Base-by-base conservation (phyloP, 1,139 yeast genomes). In the Yamadazyma aaseri region DNA sequence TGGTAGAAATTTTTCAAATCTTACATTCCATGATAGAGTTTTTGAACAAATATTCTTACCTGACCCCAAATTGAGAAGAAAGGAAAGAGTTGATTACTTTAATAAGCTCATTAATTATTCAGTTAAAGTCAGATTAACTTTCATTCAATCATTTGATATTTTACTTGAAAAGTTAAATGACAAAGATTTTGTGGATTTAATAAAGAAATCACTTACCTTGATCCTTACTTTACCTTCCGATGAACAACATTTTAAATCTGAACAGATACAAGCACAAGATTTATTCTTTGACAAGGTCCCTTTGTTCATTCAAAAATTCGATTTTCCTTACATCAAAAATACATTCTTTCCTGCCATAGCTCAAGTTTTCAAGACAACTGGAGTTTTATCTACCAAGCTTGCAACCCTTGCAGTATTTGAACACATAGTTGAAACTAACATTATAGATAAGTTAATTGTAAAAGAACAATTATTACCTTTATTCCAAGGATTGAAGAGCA, bases 391-490 rank as follows among this genome's bases (percentile, higher is more conserved):
- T 3, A 85, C 90, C 20, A 89, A 92, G 49, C 65, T 82, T 21
- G 71, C 79, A 10, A 76, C 95, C 2, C 68, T 89, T n/a, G 64
- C 70, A 18, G 71, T 86, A 1, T 81, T 92, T 48, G 72, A 74
- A 16, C 59, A 63, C 31, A 63, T 89, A 50, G 73, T 86, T 10
- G 73, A 71, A 10, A 50, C 60, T 36, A 78, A 77, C 43, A 73
- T 79, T 2, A 69, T 90, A 32, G 96, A 92, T 50, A 81, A 78
- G 47, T 72, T 77, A 34, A 76, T 86, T 4, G 77, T 89, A 17
- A 71, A 71, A 26, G 97, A 90, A 34, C 87, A 84, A 42, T 63
- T 92, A 28, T 60, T 90, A 20, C 96, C 96, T 0, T 62, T 90
- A 14, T 65, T 90, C 39, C 76, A 76, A 46, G 76, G 78, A 14